These are phyloP conservation scores for Plenodomus biglobosus DNA, from an alignment of 2,329 filamentous ascomycete species.

Conservation along the genomic window DNA sequence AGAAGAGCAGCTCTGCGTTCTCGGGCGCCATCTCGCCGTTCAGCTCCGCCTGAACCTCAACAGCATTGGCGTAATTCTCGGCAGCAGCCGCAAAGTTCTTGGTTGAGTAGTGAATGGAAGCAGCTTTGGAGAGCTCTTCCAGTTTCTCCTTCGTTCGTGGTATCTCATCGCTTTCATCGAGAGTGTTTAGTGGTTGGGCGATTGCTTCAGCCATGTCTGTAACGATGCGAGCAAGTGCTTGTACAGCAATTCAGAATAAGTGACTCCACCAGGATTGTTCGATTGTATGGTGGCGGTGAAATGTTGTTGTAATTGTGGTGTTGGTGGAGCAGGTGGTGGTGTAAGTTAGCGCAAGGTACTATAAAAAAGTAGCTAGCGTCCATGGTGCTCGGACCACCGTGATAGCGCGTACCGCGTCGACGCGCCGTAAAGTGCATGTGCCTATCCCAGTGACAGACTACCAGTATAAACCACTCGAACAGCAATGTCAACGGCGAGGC, in stretches of 20 bases:
- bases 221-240: not conserved
- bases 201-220: constrained; percentile 31
- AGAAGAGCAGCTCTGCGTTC: constrained; percentile 91
- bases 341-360: constrained; percentile 1
- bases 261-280: too few relatives aligned
- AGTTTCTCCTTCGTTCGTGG: constrained; percentile 62
- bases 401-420: constrained; percentile 23
- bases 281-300: too few relatives aligned
- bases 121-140: constrained; percentile 76
- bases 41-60: constrained; percentile 84
- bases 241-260: too few relatives aligned
- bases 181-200: constrained; percentile 20
- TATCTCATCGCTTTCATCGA: constrained; percentile 26
- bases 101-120: constrained; percentile 80
- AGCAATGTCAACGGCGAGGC: constrained; percentile 33
- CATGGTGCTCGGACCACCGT: constrained; percentile 8
- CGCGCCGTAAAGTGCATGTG: constrained; percentile 22
- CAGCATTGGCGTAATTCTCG: constrained; percentile 84
- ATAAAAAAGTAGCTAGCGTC: constrained; percentile 9
- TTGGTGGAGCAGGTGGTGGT: constrained; percentile 10
- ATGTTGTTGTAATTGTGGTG: too few relatives aligned
- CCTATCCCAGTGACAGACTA: not conserved
- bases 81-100: constrained; percentile 86
- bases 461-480: constrained; percentile 5
- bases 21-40: constrained; percentile 89